Base-by-base conservation (phyloP, 352 stramenopile species). In the Pythium folliculosum region DNA sequence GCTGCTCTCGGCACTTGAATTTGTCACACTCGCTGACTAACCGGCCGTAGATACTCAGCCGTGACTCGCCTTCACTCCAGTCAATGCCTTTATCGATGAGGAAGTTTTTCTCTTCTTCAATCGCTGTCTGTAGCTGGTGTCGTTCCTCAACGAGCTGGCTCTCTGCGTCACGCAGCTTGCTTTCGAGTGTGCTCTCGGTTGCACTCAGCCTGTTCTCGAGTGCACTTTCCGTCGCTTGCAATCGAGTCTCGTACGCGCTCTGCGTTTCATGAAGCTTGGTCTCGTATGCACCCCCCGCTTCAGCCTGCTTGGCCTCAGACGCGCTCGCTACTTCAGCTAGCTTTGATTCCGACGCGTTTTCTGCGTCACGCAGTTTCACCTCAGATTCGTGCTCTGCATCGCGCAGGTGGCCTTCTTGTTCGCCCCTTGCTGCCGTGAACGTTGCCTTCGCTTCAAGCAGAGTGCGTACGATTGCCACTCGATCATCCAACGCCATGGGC, bases 41-140 rank as follows among this genome's bases (percentile, higher is more conserved):
- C 16, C 43, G 35, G 12, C 56, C 38, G 21, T 65, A 70, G 6
- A 60, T 22, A 27, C 7, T 9, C 4, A 61, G 12, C 1, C 55
- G 56, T 7, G 64, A 53, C 16, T 70, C 55, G 30, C 30, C 23
- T 1, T 56, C 56, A 5, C 3, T 25, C 64, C 55, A 70, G 27
- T 57, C 48, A 10, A 70, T 40, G 0, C 64, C 35, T 17, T 48
- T 56, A 3, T 45, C 45, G 10, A 13, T 38, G 1, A 70, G 50
- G 38, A 70, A 65, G 14, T 44, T 43, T 16, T n/a, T 38, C 16
- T 70, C 64, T n/a, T 52, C 13, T 53, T 32, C 37, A 1, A 61
- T 16, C 9, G 47, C 56, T 13, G 37, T 40, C 25, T 50, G 22
- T 2, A 48, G 21, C 2, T 61, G 23, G 21, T 54, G 23, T 3